phyloP scores from a whole-genome alignment of 257 asterid species.

The Craterostigma plantagineum region DNA sequence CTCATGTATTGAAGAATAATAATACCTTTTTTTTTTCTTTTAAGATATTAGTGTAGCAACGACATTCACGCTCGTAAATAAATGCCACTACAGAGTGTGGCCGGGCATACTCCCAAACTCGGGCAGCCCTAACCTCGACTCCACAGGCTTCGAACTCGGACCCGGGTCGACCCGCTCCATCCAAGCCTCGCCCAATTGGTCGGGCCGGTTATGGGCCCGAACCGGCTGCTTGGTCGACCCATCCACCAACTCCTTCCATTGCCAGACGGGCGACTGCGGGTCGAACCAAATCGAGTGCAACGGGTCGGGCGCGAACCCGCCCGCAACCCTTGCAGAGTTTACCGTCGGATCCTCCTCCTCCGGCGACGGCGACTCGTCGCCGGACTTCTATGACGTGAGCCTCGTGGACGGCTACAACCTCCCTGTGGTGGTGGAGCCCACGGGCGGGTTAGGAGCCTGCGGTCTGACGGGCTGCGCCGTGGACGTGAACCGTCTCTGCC shows the following conservation, averaged over 20 bases:
- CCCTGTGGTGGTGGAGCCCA: constrained; percentile 59
- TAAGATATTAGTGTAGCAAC: constrained; percentile 38
- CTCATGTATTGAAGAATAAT: neutral
- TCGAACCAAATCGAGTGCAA: constrained; percentile 63
- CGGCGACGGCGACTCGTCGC: constrained; percentile 26
- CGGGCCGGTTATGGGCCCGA: constrained; percentile 78
- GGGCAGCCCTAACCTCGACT: constrained; percentile 39
- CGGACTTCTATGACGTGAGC: constrained; percentile 85
- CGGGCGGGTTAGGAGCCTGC: constrained; percentile 74
- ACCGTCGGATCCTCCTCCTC: constrained; percentile 34
- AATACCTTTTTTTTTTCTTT: neutral
- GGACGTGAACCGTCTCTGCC: constrained; percentile 79
- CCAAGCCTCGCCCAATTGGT: constrained; percentile 48
- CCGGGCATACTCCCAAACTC: constrained; percentile 74
- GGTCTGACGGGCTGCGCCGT: constrained; percentile 74
- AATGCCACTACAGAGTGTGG: constrained; percentile 54
- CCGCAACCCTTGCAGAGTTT: constrained; percentile 80
- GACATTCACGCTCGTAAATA: constrained; percentile 34
- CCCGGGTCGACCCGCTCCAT: constrained; percentile 35
- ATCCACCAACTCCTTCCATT: constrained; percentile 35
- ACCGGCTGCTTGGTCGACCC: constrained; percentile 64
- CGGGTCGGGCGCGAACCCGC: constrained; percentile 59
- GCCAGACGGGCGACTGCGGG: constrained; percentile 73
- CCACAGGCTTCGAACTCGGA: constrained; percentile 56
- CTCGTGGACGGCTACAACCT: constrained; percentile 86